These are phyloP conservation scores for Letharia columbiana DNA, from an alignment of 495 filamentous ascomycete species.

Conservation along the genomic window DNA sequence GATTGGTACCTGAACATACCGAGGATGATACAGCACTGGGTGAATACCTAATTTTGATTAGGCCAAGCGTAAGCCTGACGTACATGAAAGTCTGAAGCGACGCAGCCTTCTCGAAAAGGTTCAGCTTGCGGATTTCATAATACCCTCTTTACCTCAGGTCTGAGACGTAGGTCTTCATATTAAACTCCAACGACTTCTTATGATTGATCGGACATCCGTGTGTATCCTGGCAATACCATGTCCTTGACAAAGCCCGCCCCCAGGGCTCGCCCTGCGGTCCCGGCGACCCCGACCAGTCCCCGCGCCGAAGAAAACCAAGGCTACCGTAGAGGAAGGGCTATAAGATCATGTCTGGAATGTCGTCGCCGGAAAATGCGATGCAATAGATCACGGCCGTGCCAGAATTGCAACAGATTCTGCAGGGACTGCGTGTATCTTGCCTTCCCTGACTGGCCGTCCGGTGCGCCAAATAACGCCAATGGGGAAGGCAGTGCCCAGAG, in stretches of 20 bases:
- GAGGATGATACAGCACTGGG: neutral
- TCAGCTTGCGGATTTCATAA: neutral
- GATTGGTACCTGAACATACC: neutral
- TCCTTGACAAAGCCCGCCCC: neutral
- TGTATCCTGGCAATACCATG: neutral
- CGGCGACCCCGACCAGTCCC: neutral
- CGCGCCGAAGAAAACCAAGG: neutral
- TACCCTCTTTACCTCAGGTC: neutral
- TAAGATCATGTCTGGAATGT: conserved; percentile 19
- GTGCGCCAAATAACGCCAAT: neutral
- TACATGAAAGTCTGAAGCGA: neutral
- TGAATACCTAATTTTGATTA: neutral
- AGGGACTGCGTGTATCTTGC: conserved; percentile 17
- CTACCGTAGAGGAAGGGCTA: conserved; percentile 8
- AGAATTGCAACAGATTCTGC: conserved; percentile 18
- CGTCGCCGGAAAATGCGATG: conserved; percentile 20
- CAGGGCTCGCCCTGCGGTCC: neutral
- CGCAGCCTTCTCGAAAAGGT: neutral
- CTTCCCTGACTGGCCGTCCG: conserved; percentile 10
- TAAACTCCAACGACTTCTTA: neutral
- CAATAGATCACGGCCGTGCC: conserved; percentile 18
- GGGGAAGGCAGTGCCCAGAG: neutral
- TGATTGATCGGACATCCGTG: neutral
- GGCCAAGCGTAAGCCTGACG: neutral
- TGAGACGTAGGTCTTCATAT: neutral